Conservation (phyloP, 208 protist species). For the Strigomonas galati region DNA sequence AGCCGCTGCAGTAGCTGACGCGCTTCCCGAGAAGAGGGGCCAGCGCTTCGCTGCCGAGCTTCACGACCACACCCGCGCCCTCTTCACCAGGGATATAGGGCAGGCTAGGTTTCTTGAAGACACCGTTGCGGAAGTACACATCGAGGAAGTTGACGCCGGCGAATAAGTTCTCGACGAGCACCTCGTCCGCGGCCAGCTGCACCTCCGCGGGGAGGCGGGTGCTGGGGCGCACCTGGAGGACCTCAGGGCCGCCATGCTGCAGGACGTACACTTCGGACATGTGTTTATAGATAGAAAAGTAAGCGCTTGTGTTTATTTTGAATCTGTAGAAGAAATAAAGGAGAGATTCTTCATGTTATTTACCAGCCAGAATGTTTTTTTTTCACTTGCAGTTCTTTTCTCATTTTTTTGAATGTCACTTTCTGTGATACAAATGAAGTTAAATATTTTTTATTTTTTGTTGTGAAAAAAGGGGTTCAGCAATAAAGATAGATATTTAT, state of each 20-base stretch:
- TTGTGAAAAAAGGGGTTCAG: no score
- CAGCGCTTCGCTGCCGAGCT: slow-evolving; percentile 20
- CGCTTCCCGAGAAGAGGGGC: slow-evolving; percentile 40
- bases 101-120: slow-evolving; percentile 67
- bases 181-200: slow-evolving; percentile 21
- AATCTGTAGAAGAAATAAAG: no score
- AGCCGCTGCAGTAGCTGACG: slow-evolving; percentile 65
- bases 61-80: slow-evolving; percentile 63
- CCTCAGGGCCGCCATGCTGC: slow-evolving; percentile 14
- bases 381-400: no score
- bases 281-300: neutral
- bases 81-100: slow-evolving; percentile 80
- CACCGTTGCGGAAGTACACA: slow-evolving; percentile 80
- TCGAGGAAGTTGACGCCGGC: slow-evolving; percentile 93
- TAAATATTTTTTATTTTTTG: no score
- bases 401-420: no score
- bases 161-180: slow-evolving; percentile 56
- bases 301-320: no score
- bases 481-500: no score
- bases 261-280: neutral
- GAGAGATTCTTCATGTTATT: no score
- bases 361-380: no score
- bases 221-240: slow-evolving; percentile 14
- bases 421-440: no score
- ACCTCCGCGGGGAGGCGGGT: neutral